Conservation (phyloP, 108 stramenopile genomes). For the Discostella pseudostelligera region DNA sequence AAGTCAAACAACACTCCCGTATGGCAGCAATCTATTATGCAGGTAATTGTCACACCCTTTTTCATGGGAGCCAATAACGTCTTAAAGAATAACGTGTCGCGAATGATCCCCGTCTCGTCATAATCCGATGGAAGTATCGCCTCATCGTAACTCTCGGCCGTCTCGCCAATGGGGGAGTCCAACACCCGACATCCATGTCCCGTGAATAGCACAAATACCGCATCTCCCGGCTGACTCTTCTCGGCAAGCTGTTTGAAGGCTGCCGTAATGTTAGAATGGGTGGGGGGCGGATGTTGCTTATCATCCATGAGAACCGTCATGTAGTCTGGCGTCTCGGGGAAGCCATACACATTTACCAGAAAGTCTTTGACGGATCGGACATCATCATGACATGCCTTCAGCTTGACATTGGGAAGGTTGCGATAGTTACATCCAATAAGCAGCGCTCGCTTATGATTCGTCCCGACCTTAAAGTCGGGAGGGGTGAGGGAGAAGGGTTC, state of each 20-base stretch:
- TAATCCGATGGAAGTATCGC: constrained; percentile 76
- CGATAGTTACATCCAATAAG: constrained; percentile 85
- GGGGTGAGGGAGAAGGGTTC: constrained; percentile 76
- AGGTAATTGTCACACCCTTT: constrained; percentile 78
- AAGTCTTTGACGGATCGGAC: constrained; percentile 87
- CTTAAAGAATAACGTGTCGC: constrained; percentile 82
- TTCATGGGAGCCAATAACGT: constrained; percentile 81
- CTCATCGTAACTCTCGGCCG: constrained; percentile 79
- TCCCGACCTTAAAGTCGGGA: constrained; percentile 56
- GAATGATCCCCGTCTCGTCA: constrained; percentile 61
- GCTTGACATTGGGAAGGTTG: constrained; percentile 57
- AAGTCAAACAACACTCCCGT: constrained; percentile 81
- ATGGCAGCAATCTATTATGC: constrained; percentile 80
- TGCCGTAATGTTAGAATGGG: constrained; percentile 70
- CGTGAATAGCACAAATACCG: constrained; percentile 82
- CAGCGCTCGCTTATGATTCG: constrained; percentile 68
- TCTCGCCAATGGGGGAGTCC: constrained; percentile 59
- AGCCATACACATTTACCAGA: constrained; percentile 86
- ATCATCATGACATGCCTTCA: constrained; percentile 85
- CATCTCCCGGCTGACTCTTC: constrained; percentile 82
- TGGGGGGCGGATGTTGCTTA: constrained; percentile 67
- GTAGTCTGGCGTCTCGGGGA: constrained; percentile 61
- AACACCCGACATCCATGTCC: constrained; percentile 83
- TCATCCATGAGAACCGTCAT: constrained; percentile 86
- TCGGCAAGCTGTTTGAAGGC: constrained; percentile 77